Evolutionary conservation across 192 early-diverging fungal species (phyloP), one percentile per base, ranked within the genome.

Genomic region (Podila minutissima): DNA sequence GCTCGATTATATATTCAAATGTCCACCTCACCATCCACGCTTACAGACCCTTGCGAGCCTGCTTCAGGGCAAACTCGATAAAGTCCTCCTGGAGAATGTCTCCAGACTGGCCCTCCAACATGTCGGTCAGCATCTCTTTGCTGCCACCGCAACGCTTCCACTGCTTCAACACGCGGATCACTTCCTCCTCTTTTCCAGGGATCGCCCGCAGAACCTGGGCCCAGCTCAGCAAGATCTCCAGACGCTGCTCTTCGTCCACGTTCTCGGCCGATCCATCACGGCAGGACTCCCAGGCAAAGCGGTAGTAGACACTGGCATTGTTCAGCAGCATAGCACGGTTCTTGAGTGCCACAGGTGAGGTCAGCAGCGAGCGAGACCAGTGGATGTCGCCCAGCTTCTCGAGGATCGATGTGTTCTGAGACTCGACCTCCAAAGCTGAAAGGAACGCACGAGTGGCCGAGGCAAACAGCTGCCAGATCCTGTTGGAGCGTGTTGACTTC

Each of bases 381-480:
- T 83, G 85, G n/a, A 89, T 71, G 50, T 86, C 86, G 9, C 86
- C 86, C 38, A 87, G 48, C 55, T 89, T 89, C 71, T 85, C 79
- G 11, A 88, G 67, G 41, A 89, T 89, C n/a, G 67, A 76, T 12
- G 70, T 60, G 46, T 89, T 89, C 59, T 84, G 84, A 26, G 85
- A 65, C 66, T 89, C 88, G 6, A 85, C 65, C 15, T 85, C 70
- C 33, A 86, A 29, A 3, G 85, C 88, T 10, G 72, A 66, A 26
- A 74, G 68, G 64, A 88, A 88, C 1, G 86, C 79, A 46, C 83
- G 72, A 2, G 75, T 84, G 7, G 86, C 86, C 17, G 63, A 66
- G 22, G 75, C 70, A 74, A 72, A 88, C 28, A 89, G 38, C 57
- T 86, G 82, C 85, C 85, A 86, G 15, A 83, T 74, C 20, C 73